A percentile compares a stretch with the other conserved stretches of the same genome.
These are phyloP conservation scores for Chaetomiaceae sp. DNA, from an alignment of 2,329 filamentous ascomycete genomes.

Conservation along the genomic window DNA sequence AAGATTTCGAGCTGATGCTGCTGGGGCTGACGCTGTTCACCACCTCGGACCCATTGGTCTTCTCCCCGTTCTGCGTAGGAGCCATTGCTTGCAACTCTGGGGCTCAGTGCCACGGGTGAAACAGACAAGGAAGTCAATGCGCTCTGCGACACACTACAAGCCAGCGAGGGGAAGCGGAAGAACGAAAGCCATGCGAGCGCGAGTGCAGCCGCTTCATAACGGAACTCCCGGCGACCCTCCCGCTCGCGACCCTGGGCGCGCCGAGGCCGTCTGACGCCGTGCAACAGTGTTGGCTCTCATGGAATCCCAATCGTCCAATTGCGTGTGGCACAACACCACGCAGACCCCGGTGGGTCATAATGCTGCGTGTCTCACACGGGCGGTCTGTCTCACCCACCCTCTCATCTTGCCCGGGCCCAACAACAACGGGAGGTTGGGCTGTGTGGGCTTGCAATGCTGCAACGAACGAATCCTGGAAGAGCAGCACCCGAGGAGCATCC, in stretches of 20 bases:
- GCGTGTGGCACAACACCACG: not conserved
- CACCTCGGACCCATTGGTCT: conserved; percentile 15
- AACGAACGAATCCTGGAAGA: too few relatives aligned
- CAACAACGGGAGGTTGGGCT: too few relatives aligned
- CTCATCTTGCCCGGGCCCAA: too few relatives aligned
- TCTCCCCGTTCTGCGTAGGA: conserved; percentile 17
- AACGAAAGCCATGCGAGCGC: not conserved
- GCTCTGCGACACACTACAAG: not conserved
- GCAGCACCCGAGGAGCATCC: too few relatives aligned
- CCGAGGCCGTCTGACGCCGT: not conserved
- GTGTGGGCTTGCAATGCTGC: too few relatives aligned
- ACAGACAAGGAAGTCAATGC: not conserved
- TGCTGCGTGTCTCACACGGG: not conserved
- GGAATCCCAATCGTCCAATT: conserved; percentile 1
- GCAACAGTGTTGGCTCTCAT: not conserved
- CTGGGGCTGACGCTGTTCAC: conserved; percentile 4
- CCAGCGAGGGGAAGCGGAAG: not conserved
- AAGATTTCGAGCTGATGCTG: conserved; percentile 7
- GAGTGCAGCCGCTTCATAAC: not conserved
- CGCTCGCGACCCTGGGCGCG: not conserved
- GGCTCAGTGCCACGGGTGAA: not conserved
- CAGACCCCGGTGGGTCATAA: not conserved
- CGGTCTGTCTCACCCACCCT: not conserved
- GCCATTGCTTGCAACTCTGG: conserved; percentile 18
- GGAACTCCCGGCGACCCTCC: not conserved